These are phyloP conservation scores for Coelastrella sp. DNA, from an alignment of 139 green algal species.

Conservation along the genomic window DNA sequence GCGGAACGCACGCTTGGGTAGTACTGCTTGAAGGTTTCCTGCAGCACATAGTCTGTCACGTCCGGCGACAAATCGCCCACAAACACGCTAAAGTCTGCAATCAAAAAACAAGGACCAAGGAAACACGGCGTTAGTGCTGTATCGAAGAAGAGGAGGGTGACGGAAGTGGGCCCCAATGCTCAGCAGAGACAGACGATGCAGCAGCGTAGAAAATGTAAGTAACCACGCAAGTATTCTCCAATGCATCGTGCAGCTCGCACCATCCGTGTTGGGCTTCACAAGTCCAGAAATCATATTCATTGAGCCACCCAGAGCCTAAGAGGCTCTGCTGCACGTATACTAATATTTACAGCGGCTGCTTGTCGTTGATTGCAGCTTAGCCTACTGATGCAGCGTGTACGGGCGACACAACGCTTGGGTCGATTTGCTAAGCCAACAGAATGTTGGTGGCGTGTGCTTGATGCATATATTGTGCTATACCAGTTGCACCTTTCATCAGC, in stretches of 20 bases:
- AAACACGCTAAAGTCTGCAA: constrained; percentile 77
- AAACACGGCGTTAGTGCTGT: not conserved
- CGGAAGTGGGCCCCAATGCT: not conserved
- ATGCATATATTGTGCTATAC: too few relatives aligned
- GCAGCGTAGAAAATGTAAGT: too few relatives aligned
- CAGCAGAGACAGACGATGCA: too few relatives aligned
- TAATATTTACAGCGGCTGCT: not conserved
- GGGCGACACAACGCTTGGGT: too few relatives aligned
- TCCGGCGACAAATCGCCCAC: constrained; percentile 95
- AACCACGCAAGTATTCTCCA: too few relatives aligned
- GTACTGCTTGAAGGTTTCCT: constrained; percentile 89
- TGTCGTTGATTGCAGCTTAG: too few relatives aligned
- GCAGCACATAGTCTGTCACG: constrained; percentile 91
- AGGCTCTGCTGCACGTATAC: not conserved
- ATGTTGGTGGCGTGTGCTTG: too few relatives aligned
- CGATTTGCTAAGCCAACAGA: too few relatives aligned
- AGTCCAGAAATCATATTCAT: not conserved
- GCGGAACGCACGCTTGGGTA: constrained; percentile 86
- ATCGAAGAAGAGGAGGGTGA: not conserved
- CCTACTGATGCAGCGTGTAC: too few relatives aligned
- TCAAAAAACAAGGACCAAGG: not conserved
- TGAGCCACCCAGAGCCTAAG: not conserved
- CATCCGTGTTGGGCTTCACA: constrained; percentile 20
- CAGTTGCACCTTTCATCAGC: too few relatives aligned
- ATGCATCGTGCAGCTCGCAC: not conserved